These are phyloP conservation scores for Hypsizygus marmoreus DNA, from an alignment of 768 basidiomycete genomes.

Conservation along the genomic window DNA sequence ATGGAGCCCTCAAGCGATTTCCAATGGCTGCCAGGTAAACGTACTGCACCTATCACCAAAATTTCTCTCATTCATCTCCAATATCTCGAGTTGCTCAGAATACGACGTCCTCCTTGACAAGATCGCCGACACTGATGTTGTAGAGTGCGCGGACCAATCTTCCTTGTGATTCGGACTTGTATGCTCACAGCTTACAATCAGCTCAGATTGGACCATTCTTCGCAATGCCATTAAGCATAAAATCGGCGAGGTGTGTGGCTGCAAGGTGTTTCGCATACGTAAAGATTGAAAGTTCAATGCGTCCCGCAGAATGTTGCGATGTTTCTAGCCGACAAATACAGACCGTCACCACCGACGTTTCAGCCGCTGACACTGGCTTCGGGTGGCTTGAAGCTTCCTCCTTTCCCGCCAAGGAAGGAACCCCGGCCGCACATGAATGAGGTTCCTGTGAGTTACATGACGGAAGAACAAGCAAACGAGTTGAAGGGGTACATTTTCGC, in stretches of 20 bases:
- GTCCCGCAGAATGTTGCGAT: slow-evolving; percentile 56
- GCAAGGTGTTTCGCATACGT: slow-evolving; percentile 11
- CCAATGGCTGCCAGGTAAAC: slow-evolving; percentile 56
- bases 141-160: slow-evolving; percentile 52
- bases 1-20: slow-evolving; percentile 27
- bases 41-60: neutral
- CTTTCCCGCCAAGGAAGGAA: slow-evolving; percentile 65
- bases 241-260: slow-evolving; percentile 57
- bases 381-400: slow-evolving; percentile 70
- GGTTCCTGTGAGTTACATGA: slow-evolving; percentile 60
- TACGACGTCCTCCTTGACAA: slow-evolving; percentile 59
- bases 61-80: slow-evolving; percentile 2
- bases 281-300: too few relatives aligned
- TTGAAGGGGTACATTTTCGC: slow-evolving; percentile 57
- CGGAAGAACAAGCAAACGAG: slow-evolving; percentile 57
- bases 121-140: slow-evolving; percentile 64
- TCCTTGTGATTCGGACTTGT: slow-evolving; percentile 7
- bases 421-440: slow-evolving; percentile 52
- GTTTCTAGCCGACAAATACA: slow-evolving; percentile 45
- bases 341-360: slow-evolving; percentile 38
- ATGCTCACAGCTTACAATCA: slow-evolving; percentile 26
- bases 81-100: slow-evolving; percentile 43
- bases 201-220: slow-evolving; percentile 70
- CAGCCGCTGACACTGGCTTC: slow-evolving; percentile 43
- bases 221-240: slow-evolving; percentile 75